phyloP scores from a whole-genome alignment of 2,329 filamentous ascomycete species.

The Albifimbria verrucaria region DNA sequence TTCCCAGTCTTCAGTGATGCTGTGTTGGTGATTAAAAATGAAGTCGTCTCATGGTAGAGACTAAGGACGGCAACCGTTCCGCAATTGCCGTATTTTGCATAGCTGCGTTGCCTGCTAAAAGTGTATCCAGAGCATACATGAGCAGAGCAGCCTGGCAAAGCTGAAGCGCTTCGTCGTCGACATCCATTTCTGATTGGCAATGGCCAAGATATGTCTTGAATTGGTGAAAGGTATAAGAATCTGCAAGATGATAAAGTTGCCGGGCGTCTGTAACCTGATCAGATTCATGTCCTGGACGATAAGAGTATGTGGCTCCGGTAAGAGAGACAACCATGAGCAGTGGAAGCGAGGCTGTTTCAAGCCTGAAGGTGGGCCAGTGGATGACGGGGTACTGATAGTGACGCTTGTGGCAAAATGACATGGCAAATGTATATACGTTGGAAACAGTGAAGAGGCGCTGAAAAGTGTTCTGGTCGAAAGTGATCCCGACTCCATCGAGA shows the following conservation, averaged over 20 bases:
- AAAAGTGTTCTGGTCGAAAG: background rate
- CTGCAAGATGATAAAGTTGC: background rate
- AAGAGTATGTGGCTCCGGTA: constrained; percentile 1
- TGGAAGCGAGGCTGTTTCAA: background rate
- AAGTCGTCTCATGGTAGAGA: background rate
- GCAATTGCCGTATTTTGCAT: background rate
- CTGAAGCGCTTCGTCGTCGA: background rate
- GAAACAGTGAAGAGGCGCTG: background rate
- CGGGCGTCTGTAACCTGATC: background rate
- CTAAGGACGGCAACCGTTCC: background rate
- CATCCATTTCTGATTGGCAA: background rate
- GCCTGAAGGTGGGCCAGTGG: constrained; percentile 1
- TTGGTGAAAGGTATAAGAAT: background rate
- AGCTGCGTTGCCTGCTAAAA: background rate
- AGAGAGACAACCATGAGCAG: constrained; percentile 2
- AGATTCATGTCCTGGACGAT: background rate
- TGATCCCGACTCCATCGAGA: background rate
- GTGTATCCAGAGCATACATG: constrained; percentile 1
- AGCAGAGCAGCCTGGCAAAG: constrained; percentile 2
- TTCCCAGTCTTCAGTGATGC: background rate
- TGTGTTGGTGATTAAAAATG: background rate
- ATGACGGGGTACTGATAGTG: constrained; percentile 1
- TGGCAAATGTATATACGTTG: constrained; percentile 1
- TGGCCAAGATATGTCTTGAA: background rate
- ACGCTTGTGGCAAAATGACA: background rate